Evolutionary conservation across 306 rosid genomes (phyloP), one percentile per base, ranked within the genome.

Genomic region (Cajanus cajan): DNA sequence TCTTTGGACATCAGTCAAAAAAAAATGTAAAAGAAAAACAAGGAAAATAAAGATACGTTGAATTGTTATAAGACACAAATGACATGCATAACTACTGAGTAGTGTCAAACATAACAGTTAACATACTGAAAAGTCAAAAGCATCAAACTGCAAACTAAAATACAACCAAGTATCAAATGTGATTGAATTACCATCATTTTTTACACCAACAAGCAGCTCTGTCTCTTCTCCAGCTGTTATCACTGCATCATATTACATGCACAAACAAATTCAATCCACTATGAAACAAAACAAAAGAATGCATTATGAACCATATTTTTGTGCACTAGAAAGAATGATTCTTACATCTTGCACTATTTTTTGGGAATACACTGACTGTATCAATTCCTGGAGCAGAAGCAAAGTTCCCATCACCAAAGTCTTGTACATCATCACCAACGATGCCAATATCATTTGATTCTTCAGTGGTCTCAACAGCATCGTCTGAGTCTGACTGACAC

Each of bases 151-250:
- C 58, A 72, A 1, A 1, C 45, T 21, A 18, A 77, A 41, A 65
- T 36, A 77, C 8, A 25, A 14, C 15, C 1, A 22, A 55, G 1
- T 16, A 62, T 44, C 67, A 68, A 78, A 54, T 37, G 18, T 51
- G 67, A 78, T 47, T 63, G 77, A 64, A 19, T 87, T 90, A 93
- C 99, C 99, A 85, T 93, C 84, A 76, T 95, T 95, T 85, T 91
- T 93, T 68, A 95, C 68, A 78, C 97, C 97, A 1, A 93, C 98
- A 1, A 95, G 88, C 16, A 95, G 78, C 62, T 95, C 96, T 21
- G 94, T 78, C 80, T 95, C 98, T 80, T 93, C 91, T 74, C 99
- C 97, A 47, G 99, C 97, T 4, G 88, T 69, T 76, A 95, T 88
- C 84, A 86, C 98, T 94, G 88, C 84, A 89, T 68, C 84, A 45